A percentile compares a stretch with the other conserved stretches of the same genome.
Evolutionary conservation across 805 yeast species (phyloP).

Genomic region (Lachancea mirantina): DNA sequence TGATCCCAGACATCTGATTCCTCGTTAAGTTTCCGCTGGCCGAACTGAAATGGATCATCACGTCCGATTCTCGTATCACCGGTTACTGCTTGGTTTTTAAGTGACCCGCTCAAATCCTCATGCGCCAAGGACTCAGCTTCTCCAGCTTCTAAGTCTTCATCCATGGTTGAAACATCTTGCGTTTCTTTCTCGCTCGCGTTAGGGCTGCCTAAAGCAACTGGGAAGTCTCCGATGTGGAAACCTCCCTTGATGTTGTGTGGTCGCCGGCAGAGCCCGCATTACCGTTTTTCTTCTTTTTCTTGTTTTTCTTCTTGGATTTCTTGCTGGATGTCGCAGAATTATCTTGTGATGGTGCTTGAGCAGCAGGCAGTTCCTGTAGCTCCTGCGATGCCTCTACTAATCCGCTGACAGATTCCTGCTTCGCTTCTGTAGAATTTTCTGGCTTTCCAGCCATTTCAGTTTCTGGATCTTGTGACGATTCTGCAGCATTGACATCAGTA

Average conservation of each 20-base stretch:
- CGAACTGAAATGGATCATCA: conserved; percentile 87
- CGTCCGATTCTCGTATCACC: conserved; percentile 57
- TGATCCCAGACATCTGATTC: conserved; percentile 82
- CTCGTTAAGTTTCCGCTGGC: conserved; percentile 67
- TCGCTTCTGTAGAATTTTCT: not conserved
- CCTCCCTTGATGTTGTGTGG: conserved; percentile 6
- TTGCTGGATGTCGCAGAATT: too few species aligned
- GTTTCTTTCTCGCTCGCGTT: conserved; percentile 9
- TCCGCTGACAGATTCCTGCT: too few species aligned
- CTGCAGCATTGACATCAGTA: too few species aligned
- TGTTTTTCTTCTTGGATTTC: too few species aligned
- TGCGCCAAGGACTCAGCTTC: conserved; percentile 3
- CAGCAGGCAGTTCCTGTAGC: too few species aligned
- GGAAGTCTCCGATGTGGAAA: conserved; percentile 9
- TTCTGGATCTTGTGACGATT: not conserved
- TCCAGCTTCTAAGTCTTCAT: conserved; percentile 4
- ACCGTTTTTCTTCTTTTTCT: too few species aligned
- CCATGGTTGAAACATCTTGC: not conserved
- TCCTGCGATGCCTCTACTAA: too few species aligned
- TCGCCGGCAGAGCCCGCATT: conserved; percentile 1
- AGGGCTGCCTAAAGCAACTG: conserved; percentile 28
- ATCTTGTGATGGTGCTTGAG: too few species aligned
- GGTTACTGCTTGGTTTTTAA: conserved; percentile 1
- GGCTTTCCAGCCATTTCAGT: not conserved
- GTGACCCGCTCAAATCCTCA: conserved; percentile 2